These are phyloP conservation scores for Candida ortonii DNA, from an alignment of 805 yeast species.

Conservation along the genomic window DNA sequence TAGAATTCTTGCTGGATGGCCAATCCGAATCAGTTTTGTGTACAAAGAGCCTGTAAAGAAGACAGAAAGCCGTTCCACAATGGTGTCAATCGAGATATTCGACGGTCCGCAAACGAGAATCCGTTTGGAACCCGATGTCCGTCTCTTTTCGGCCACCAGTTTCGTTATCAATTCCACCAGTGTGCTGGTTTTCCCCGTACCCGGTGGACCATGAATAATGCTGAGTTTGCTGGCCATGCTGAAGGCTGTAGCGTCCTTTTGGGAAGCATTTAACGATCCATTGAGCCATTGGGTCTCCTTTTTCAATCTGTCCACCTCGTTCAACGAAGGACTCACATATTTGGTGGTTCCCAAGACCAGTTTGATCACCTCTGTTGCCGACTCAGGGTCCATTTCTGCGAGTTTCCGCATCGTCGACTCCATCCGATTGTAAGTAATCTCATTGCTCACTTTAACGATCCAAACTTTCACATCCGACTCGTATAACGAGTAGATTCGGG, in stretches of 20 bases:
- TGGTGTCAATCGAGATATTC: slow-evolving; percentile 87
- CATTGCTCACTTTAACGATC: slow-evolving; percentile 66
- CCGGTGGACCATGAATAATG: slow-evolving; percentile 79
- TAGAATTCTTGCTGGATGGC: slow-evolving; percentile 88
- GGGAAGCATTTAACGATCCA: slow-evolving; percentile 59
- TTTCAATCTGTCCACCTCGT: slow-evolving; percentile 4
- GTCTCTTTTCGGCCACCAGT: slow-evolving; percentile 39
- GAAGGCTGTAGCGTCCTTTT: slow-evolving; percentile 66
- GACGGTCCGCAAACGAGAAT: slow-evolving; percentile 93
- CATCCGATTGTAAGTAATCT: slow-evolving; percentile 76
- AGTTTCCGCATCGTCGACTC: slow-evolving; percentile 69
- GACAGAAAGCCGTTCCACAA: slow-evolving; percentile 66
- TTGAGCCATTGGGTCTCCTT: slow-evolving; percentile 38
- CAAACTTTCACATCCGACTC: slow-evolving; percentile 51
- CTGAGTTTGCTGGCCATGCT: slow-evolving; percentile 54
- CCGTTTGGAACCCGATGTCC: slow-evolving; percentile 31
- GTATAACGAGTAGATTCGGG: slow-evolving; percentile 44
- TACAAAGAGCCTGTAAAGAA: slow-evolving; percentile 40
- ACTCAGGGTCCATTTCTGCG: slow-evolving; percentile 39
- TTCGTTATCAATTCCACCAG: slow-evolving; percentile 79
- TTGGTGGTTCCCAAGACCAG: slow-evolving; percentile 44
- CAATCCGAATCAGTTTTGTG: slow-evolving; percentile 64
- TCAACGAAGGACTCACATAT: slow-evolving; percentile 31
- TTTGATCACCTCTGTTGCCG: slow-evolving; percentile 40
- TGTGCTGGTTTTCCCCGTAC: slow-evolving; percentile 84